Evolutionary conservation across 2,329 filamentous ascomycete genomes (phyloP).

Genomic region (Aspergillus ustus): DNA sequence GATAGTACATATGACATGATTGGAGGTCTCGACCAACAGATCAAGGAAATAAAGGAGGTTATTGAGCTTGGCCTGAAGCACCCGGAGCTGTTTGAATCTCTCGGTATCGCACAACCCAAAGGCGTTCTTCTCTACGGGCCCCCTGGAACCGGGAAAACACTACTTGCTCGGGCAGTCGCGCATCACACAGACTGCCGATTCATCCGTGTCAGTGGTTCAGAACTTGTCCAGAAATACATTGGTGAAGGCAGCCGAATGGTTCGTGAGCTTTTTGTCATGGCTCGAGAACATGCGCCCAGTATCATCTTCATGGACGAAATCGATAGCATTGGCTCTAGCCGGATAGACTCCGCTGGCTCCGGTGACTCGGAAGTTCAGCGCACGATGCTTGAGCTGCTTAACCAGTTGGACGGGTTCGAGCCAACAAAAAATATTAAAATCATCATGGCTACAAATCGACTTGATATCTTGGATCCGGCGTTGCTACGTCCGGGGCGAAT

Average conservation of each 20-base stretch:
- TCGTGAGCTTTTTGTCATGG: conserved; percentile 98
- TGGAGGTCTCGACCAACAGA: conserved; percentile 96
- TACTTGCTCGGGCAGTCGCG: conserved; percentile 91
- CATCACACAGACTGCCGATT: conserved; percentile 99
- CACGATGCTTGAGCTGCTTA: conserved; percentile 97
- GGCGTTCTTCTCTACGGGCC: conserved; percentile 96
- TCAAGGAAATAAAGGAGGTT: conserved; percentile 99
- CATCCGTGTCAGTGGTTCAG: conserved; percentile 93
- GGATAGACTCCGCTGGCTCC: conserved; percentile 92
- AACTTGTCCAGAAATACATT: conserved; percentile 99
- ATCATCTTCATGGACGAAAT: conserved; percentile 99
- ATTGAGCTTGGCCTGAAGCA: conserved; percentile 98
- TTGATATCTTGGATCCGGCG: conserved; percentile 95
- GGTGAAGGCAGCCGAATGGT: conserved; percentile 98
- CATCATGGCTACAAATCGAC: conserved; percentile 98
- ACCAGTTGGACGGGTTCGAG: conserved; percentile 98
- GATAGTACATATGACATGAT: conserved; percentile 99
- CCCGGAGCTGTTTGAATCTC: conserved; percentile 97
- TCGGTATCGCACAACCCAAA: conserved; percentile 97
- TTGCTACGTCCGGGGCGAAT: conserved; percentile 95
- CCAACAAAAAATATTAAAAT: conserved; percentile 99
- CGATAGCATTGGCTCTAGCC: conserved; percentile 95
- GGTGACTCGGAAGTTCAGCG: conserved; percentile 98
- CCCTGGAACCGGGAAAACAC: conserved; percentile 94
- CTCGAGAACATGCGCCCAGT: conserved; percentile 92